A percentile compares a stretch with the other conserved stretches of the same genome.
phyloP scores from a whole-genome alignment of 2,329 filamentous ascomycete species.

The Boeremia exigua region DNA sequence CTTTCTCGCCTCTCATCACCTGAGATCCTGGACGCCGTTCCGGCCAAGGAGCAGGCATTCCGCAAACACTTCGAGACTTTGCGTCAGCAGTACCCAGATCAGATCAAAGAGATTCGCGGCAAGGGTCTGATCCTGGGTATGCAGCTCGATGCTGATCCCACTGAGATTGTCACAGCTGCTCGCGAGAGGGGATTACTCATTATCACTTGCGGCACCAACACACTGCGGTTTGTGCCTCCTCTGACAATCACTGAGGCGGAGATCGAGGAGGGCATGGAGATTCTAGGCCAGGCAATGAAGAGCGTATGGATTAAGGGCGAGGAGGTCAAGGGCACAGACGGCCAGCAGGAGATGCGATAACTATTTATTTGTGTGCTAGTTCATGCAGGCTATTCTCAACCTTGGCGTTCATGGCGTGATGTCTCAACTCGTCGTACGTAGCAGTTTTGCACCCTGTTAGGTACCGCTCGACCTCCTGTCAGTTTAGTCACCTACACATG shows the following conservation, averaged over 20 bases:
- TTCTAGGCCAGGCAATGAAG: conserved; percentile 72
- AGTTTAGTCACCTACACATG: no score
- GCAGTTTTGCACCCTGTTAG: no score
- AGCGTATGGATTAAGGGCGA: conserved; percentile 57
- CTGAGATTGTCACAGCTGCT: conserved; percentile 79
- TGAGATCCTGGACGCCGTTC: conserved; percentile 72
- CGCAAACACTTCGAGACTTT: conserved; percentile 63
- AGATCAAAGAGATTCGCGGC: conserved; percentile 81
- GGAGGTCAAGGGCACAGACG: conserved; percentile 37
- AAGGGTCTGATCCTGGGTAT: conserved; percentile 85
- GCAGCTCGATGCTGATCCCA: conserved; percentile 77
- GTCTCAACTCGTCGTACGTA: no score
- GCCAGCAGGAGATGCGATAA: conserved; percentile 44
- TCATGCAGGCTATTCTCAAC: not conserved
- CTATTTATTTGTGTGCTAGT: not conserved
- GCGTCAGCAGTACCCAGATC: conserved; percentile 67
- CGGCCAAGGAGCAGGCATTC: conserved; percentile 69
- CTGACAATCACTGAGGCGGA: conserved; percentile 80
- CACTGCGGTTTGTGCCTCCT: conserved; percentile 88
- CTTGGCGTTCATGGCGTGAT: no score
- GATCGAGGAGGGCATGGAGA: conserved; percentile 77
- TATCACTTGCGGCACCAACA: conserved; percentile 93
- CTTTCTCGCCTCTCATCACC: conserved; percentile 76
- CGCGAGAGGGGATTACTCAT: conserved; percentile 86
- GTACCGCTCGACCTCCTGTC: no score